These are phyloP conservation scores for Solanum sejunctum DNA, from an alignment of 257 asterid genomes.

Conservation along the genomic window DNA sequence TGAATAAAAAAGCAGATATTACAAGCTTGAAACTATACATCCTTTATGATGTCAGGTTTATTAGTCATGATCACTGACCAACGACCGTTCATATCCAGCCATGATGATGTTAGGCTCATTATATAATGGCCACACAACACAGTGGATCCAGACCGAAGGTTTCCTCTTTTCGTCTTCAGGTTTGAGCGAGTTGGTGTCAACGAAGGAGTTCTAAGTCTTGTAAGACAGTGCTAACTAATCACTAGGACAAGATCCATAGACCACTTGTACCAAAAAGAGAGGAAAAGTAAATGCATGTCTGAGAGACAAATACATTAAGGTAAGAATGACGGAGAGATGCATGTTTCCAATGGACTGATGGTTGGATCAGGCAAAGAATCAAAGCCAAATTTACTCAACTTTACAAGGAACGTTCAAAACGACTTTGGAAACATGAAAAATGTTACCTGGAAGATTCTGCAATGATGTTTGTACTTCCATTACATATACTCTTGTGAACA, in stretches of 20 bases:
- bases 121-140: background rate
- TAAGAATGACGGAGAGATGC: background rate
- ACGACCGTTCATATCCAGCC: background rate
- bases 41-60: background rate
- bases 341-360: background rate
- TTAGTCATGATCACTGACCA: background rate
- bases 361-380: background rate
- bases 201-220: background rate
- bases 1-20: background rate
- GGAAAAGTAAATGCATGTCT: background rate
- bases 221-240: background rate
- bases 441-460: slow-evolving; percentile 84
- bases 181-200: background rate
- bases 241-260: background rate
- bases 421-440: background rate
- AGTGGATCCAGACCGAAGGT: background rate
- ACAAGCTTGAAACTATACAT: background rate
- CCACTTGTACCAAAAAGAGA: background rate
- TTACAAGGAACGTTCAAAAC: background rate
- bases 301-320: background rate
- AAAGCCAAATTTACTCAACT: background rate
- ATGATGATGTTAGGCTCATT: background rate
- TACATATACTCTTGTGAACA: slow-evolving; percentile 59
- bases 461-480: slow-evolving; percentile 26
- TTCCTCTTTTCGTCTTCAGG: background rate